Evolutionary conservation across 2,329 filamentous ascomycete genomes (phyloP).

Genomic region (Aspergillus oerlinghausenensis): DNA sequence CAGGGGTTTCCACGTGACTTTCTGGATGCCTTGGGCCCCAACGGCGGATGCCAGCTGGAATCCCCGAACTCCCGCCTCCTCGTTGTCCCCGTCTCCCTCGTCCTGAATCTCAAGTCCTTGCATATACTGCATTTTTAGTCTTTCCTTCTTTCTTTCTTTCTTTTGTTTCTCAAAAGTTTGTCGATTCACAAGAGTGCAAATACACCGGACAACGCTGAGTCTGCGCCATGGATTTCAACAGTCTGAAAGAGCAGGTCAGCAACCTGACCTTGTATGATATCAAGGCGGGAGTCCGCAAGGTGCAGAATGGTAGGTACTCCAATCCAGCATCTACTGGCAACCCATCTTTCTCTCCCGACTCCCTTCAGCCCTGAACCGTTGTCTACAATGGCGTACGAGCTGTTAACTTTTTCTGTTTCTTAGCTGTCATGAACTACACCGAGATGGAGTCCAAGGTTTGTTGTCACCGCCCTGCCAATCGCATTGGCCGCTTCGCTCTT

Average conservation of each 20-base stretch:
- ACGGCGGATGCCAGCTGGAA: conserved; percentile 24
- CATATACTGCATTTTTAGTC: conserved; percentile 7
- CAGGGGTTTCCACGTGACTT: conserved; percentile 32
- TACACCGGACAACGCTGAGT: conserved; percentile 1
- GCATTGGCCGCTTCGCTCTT: conserved; percentile 3
- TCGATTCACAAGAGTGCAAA: conserved; percentile 11
- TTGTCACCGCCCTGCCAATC: conserved; percentile 14
- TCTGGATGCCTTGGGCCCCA: conserved; percentile 11
- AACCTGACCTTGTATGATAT: conserved; percentile 92
- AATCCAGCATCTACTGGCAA: background rate
- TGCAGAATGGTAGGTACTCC: conserved; percentile 82
- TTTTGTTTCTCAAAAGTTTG: background rate
- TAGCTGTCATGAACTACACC: conserved; percentile 96
- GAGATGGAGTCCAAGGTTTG: conserved; percentile 74
- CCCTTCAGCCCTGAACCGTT: background rate
- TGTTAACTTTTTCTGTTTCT: conserved; percentile 18
- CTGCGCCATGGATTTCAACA: conserved; percentile 74
- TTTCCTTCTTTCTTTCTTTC: background rate
- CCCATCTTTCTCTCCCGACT: background rate
- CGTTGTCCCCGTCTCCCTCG: conserved; percentile 10
- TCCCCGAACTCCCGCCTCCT: conserved; percentile 12
- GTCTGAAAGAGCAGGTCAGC: conserved; percentile 78
- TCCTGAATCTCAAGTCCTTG: background rate
- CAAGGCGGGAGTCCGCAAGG: conserved; percentile 90
- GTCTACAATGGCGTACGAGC: background rate